Evolutionary conservation across 768 basidiomycete species (phyloP), one percentile per base, ranked within the genome.

Genomic region (Royoungia palumana): DNA sequence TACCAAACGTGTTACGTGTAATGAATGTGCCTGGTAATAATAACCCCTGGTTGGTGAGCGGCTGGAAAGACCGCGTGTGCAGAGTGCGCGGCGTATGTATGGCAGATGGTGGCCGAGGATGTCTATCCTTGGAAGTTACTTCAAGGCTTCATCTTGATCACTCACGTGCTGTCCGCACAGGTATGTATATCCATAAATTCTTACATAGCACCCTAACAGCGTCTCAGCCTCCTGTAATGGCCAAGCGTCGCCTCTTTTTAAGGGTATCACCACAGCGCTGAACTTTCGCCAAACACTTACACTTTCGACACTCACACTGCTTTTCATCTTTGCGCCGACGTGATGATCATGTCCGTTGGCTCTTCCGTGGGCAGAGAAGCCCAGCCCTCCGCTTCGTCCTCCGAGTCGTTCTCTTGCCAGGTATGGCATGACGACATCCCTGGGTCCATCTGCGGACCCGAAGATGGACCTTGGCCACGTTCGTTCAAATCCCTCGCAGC

Each of bases 391-490:
- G 32, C 16, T 13, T 32, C 14, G 16, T 32, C 32, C 5, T 16
- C 14, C 6, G n/a, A n/a, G n/a, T n/a, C n/a, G n/a, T 32, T 60
- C 25, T 51, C 60, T 22, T 62, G 62, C 8, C 75, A 74, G 68
- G 80, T 78, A 12, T 79, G 78, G 62, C 65, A 76, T 53, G 75
- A 82, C 49, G 83, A 84, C 55, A 80, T 83, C 11, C 80, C 80
- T 19, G 82, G 83, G 13, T 75, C 77, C 25, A 70, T 83, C 28
- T 81, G 80, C 59, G 78, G 74, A 6, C 79, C 82, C 39, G 80
- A 83, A 50, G 83, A 85, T 36, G 82, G 78, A 5, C 78, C 79
- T 30, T 84, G 82, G 82, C 83, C 83, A 6, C 76, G 79, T 43
- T 64, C 79, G 10, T 85, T 81, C 57, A 73, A 74, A 47, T 69